Conservation (phyloP, 2,329 filamentous ascomycete genomes). For the Aspergillus melleus region DNA sequence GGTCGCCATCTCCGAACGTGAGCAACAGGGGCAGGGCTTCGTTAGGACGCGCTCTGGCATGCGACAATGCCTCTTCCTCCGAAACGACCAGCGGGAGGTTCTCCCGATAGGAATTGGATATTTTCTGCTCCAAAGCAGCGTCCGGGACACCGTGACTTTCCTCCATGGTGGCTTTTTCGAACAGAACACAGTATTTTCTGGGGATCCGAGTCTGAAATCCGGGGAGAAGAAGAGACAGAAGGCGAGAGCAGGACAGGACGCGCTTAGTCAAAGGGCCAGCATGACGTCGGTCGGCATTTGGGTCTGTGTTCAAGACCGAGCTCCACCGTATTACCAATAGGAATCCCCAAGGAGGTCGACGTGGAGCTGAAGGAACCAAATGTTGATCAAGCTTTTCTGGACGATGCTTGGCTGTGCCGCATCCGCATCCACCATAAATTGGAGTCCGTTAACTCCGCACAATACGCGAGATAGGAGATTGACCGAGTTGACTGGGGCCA, state of each 20-base stretch:
- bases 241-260: no score
- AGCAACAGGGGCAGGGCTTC: constrained; percentile 25
- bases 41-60: constrained; percentile 23
- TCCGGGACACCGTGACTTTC: neutral
- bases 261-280: neutral
- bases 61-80: constrained; percentile 26
- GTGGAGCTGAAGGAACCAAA: neutral
- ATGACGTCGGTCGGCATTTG: neutral
- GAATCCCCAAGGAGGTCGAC: neutral
- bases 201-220: neutral
- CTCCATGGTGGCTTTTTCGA: neutral
- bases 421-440: neutral
- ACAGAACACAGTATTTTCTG: neutral
- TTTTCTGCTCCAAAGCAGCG: constrained; percentile 14
- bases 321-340: neutral
- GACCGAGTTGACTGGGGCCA: neutral
- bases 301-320: neutral
- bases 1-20: constrained; percentile 20
- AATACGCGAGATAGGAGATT: neutral
- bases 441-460: neutral
- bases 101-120: constrained; percentile 14
- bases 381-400: neutral
- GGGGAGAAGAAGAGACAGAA: neutral
- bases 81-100: constrained; percentile 17
- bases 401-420: neutral